Evolutionary conservation across 768 basidiomycete species (phyloP).

Genomic region (Gloeopeniophorella convolvens): DNA sequence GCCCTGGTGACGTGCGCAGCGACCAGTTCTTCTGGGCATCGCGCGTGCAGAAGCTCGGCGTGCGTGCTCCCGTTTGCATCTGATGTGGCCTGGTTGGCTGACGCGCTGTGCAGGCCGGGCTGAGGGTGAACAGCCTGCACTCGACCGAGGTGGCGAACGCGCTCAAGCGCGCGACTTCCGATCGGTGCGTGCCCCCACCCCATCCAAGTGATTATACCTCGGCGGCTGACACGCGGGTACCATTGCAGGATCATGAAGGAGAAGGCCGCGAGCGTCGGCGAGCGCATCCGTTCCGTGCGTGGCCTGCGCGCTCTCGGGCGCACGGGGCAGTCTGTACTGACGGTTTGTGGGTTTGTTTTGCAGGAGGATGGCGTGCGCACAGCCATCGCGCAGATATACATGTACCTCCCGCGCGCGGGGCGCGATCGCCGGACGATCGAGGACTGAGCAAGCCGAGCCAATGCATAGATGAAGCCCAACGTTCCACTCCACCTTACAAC

Average conservation of each 20-base stretch:
- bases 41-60: constrained; percentile 56
- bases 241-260: constrained; percentile 47
- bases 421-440: constrained; percentile 20
- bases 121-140: constrained; percentile 42
- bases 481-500: too few species aligned
- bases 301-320: background rate
- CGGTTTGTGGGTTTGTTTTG: background rate
- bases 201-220: background rate
- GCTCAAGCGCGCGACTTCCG: constrained; percentile 47
- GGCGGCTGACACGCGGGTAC: background rate
- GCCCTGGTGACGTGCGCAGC: constrained; percentile 14
- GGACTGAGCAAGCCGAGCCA: too few species aligned
- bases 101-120: constrained; percentile 35
- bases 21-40: constrained; percentile 64
- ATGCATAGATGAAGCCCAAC: too few species aligned
- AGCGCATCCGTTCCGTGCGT: constrained; percentile 37
- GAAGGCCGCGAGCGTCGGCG: constrained; percentile 44
- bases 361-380: constrained; percentile 54
- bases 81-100: background rate
- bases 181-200: constrained; percentile 33
- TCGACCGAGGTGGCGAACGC: constrained; percentile 46
- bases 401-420: constrained; percentile 39
- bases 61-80: constrained; percentile 25
- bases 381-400: constrained; percentile 52
- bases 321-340: too few species aligned